Percentiles rank a stretch among this genome's conserved stretches.
These are phyloP conservation scores for Amniculicola lignicola DNA, from an alignment of 495 filamentous ascomycete genomes.

Conservation along the genomic window DNA sequence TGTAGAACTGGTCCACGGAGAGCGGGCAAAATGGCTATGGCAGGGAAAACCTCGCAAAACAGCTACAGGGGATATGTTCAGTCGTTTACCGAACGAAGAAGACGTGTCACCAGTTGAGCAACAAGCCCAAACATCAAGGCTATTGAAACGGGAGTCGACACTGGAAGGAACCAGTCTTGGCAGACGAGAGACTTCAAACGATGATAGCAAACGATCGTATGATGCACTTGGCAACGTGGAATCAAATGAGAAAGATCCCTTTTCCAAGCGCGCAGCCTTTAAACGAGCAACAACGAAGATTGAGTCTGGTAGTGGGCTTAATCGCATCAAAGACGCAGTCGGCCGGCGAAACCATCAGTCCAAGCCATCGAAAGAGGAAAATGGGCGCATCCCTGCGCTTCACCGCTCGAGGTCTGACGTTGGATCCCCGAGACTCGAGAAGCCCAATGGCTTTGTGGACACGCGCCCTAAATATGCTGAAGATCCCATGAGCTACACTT, in stretches of 20 bases:
- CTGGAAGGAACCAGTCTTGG: slow-evolving; percentile 43
- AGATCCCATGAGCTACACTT: not conserved
- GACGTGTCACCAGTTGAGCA: slow-evolving; percentile 54
- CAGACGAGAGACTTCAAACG: slow-evolving; percentile 47
- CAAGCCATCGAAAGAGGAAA: slow-evolving; percentile 54
- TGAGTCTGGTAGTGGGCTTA: slow-evolving; percentile 79
- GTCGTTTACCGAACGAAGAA: slow-evolving; percentile 47
- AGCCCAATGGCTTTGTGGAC: not conserved
- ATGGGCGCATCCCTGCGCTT: slow-evolving; percentile 29
- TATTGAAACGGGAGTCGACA: slow-evolving; percentile 49
- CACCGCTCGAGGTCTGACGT: slow-evolving; percentile 13
- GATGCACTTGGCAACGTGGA: slow-evolving; percentile 23
- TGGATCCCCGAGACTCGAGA: not conserved
- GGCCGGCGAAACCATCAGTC: slow-evolving; percentile 56
- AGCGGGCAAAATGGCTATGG: slow-evolving; percentile 90
- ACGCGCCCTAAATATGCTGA: not conserved
- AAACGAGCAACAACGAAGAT: slow-evolving; percentile 78
- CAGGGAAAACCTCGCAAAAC: slow-evolving; percentile 74
- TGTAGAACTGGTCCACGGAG: slow-evolving; percentile 68
- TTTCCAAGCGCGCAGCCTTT: slow-evolving; percentile 63
- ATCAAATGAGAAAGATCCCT: slow-evolving; percentile 56
- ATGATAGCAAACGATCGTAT: slow-evolving; percentile 19
- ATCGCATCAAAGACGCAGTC: slow-evolving; percentile 80
- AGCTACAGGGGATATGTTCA: slow-evolving; percentile 49
- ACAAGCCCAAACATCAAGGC: not conserved